Evolutionary conservation across 2,329 filamentous ascomycete genomes (phyloP).

Genomic region (Neonectria magnoliae): DNA sequence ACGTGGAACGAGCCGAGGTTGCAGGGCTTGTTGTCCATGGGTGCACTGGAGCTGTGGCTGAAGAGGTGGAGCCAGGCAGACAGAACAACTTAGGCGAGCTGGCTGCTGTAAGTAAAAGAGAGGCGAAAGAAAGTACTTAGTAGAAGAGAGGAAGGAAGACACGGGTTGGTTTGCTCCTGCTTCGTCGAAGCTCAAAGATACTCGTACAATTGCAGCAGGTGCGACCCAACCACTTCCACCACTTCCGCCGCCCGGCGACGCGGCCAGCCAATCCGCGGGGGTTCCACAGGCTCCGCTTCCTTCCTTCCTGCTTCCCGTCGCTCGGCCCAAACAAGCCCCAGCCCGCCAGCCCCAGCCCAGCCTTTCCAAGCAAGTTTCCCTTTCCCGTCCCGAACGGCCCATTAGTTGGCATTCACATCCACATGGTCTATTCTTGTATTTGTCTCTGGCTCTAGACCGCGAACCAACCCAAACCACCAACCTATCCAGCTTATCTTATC

Average conservation of each 20-base stretch:
- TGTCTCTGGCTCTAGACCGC: background rate
- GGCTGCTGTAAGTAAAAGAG: background rate
- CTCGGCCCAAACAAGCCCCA: constrained; percentile 18
- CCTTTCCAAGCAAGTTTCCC: constrained; percentile 26
- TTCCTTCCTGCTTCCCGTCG: constrained; percentile 2
- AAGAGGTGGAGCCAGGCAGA: background rate
- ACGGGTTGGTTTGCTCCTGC: too few relatives aligned
- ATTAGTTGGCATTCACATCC: constrained; percentile 14
- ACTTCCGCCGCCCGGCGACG: background rate
- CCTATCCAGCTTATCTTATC: background rate
- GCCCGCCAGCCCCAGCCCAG: constrained; percentile 22
- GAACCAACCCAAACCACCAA: background rate
- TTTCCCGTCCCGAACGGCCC: constrained; percentile 17
- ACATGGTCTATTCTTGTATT: constrained; percentile 3
- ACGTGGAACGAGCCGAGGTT: background rate
- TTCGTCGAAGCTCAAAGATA: too few relatives aligned
- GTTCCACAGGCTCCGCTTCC: constrained; percentile 19
- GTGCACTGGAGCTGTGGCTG: background rate
- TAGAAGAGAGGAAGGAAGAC: too few relatives aligned
- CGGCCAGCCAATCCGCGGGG: constrained; percentile 10
- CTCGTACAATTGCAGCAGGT: background rate
- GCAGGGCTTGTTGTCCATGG: background rate
- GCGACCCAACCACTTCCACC: constrained; percentile 14
- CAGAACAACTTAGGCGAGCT: too few relatives aligned
- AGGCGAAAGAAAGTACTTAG: background rate